phyloP scores from a whole-genome alignment of 305 asterid genomes.

The Euphrasia arctica region DNA sequence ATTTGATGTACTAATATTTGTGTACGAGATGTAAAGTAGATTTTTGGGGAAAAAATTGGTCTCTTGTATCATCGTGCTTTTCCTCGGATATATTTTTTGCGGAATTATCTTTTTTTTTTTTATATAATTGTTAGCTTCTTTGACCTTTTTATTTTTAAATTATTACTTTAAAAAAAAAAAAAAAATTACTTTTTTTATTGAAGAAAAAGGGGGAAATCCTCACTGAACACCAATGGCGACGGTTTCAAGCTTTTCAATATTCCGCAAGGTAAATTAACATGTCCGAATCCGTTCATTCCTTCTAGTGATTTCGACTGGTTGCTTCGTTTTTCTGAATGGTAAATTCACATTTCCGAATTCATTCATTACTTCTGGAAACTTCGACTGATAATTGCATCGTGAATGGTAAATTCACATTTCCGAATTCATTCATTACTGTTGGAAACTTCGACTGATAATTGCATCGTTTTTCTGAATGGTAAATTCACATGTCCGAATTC shows the following conservation, averaged over 20 bases:
- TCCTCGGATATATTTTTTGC: too few species aligned
- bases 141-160: too few species aligned
- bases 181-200: not conserved
- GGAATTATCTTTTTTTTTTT: not conserved
- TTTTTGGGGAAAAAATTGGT: too few species aligned
- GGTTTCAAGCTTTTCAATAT: constrained; percentile 41
- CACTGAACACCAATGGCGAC: constrained; percentile 44
- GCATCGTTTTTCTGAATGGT: constrained; percentile 11
- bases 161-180: not conserved
- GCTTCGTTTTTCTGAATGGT: too few species aligned
- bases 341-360: not conserved
- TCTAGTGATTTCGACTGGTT: too few species aligned
- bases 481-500: not conserved
- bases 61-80: too few species aligned
- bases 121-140: too few species aligned
- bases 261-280: constrained; percentile 45
- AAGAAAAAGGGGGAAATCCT: not conserved
- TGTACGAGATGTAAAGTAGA: not conserved
- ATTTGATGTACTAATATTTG: not conserved
- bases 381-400: constrained; percentile 15
- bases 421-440: not conserved
- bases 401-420: not conserved
- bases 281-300: not conserved
- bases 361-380: not conserved
- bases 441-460: not conserved